phyloP scores from a whole-genome alignment of 306 rosid species.

The Malus sieversii region DNA sequence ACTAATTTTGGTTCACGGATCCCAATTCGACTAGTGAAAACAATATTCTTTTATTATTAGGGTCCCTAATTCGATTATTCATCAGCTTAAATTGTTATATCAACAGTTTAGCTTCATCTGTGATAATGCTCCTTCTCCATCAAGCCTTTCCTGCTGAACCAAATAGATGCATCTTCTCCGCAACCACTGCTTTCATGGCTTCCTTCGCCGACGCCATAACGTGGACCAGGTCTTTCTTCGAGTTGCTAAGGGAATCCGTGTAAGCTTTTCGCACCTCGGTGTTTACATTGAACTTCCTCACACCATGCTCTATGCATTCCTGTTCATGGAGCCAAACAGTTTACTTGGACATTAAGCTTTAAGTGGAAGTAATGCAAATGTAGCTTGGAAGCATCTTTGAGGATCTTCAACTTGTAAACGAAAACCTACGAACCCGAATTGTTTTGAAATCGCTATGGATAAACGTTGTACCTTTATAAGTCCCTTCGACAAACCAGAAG shows the following conservation, averaged over 20 bases:
- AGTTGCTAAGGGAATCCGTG: slow-evolving; percentile 64
- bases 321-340: slow-evolving; percentile 27
- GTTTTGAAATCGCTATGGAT: background rate
- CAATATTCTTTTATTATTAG: background rate
- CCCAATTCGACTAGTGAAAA: too few species aligned
- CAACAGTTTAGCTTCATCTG: background rate
- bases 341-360: background rate
- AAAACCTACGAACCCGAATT: background rate
- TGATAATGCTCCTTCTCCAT: background rate
- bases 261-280: slow-evolving; percentile 94
- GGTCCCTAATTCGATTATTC: background rate
- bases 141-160: slow-evolving; percentile 89
- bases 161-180: slow-evolving; percentile 85
- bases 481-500: slow-evolving; percentile 69
- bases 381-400: too few species aligned
- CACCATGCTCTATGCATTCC: slow-evolving; percentile 72
- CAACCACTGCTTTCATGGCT: slow-evolving; percentile 84
- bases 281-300: slow-evolving; percentile 92
- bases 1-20: too few species aligned
- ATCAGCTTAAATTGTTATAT: background rate
- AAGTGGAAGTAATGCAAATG: too few species aligned
- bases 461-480: slow-evolving; percentile 55
- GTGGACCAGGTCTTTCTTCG: slow-evolving; percentile 72
- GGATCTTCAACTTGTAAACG: background rate
- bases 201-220: slow-evolving; percentile 83